Conservation (phyloP, 257 asterid species). For the Ligustrum vulgare region DNA sequence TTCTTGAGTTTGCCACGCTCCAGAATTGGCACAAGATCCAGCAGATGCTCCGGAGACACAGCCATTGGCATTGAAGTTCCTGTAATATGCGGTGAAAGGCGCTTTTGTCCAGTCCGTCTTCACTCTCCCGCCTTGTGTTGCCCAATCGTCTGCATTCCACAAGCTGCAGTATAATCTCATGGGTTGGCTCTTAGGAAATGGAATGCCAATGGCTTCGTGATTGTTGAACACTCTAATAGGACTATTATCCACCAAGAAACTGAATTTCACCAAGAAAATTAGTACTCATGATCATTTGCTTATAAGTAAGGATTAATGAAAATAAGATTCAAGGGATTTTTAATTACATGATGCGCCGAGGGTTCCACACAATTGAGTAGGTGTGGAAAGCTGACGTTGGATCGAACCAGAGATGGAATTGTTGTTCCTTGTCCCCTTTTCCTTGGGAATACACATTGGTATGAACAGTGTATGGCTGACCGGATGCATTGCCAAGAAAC, state of each 20-base stretch:
- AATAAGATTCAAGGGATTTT: neutral
- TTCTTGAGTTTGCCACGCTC: neutral
- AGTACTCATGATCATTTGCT: neutral
- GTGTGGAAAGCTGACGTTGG: conserved; percentile 36
- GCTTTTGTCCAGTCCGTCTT: neutral
- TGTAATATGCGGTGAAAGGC: neutral
- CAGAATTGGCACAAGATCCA: neutral
- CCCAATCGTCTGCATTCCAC: neutral
- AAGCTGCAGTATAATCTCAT: neutral
- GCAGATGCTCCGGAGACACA: neutral
- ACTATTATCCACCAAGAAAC: neutral
- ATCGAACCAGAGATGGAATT: conserved; percentile 42
- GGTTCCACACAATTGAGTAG: conserved; percentile 36
- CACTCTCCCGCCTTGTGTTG: neutral
- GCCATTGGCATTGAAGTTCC: neutral
- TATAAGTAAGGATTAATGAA: neutral
- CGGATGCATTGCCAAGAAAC: conserved; percentile 38
- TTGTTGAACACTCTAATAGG: neutral
- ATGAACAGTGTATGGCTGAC: conserved; percentile 37
- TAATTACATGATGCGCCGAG: conserved; percentile 30
- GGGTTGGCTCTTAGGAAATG: neutral
- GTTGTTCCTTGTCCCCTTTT: conserved; percentile 38
- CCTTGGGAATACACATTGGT: conserved; percentile 37
- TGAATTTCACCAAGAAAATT: neutral
- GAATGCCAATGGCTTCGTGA: neutral